Conservation (phyloP, 2,329 filamentous ascomycete genomes). For the Clarireedia paspali region DNA sequence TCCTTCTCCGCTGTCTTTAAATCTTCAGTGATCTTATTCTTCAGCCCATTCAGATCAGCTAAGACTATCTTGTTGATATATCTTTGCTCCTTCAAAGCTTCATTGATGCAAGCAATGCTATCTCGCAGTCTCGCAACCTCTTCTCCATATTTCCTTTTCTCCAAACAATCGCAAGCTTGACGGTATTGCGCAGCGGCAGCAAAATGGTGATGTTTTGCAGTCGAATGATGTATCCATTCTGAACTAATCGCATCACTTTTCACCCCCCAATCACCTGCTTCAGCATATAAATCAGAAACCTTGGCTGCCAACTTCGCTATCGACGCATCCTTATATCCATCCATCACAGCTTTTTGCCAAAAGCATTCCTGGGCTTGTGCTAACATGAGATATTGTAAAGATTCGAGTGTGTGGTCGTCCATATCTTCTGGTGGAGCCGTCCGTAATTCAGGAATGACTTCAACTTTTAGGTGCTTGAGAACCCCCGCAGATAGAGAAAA, state of each 20-base stretch:
- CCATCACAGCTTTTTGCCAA: constrained; percentile 95
- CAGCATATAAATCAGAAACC: constrained; percentile 83
- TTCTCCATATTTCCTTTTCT: constrained; percentile 91
- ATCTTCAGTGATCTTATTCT: constrained; percentile 76
- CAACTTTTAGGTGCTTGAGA: constrained; percentile 66
- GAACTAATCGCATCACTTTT: constrained; percentile 85
- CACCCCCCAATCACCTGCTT: constrained; percentile 76
- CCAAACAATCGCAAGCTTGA: constrained; percentile 81
- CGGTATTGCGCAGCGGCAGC: constrained; percentile 91
- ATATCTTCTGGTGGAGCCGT: constrained; percentile 88
- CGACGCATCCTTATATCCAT: constrained; percentile 82
- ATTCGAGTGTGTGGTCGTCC: constrained; percentile 81
- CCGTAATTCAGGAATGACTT: constrained; percentile 74
- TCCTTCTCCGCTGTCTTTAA: constrained; percentile 90
- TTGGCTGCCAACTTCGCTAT: constrained; percentile 87
- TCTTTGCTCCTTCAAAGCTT: constrained; percentile 76
- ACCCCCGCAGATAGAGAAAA: constrained; percentile 85
- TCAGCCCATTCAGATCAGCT: constrained; percentile 75
- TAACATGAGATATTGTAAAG: constrained; percentile 73
- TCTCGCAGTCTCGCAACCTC: constrained; percentile 84
- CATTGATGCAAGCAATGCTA: constrained; percentile 72
- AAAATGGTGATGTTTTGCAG: constrained; percentile 95
- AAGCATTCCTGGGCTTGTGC: constrained; percentile 96
- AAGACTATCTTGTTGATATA: constrained; percentile 77
- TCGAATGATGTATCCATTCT: constrained; percentile 97